Conservation (phyloP, 306 rosid genomes). For the Medicago arabica region DNA sequence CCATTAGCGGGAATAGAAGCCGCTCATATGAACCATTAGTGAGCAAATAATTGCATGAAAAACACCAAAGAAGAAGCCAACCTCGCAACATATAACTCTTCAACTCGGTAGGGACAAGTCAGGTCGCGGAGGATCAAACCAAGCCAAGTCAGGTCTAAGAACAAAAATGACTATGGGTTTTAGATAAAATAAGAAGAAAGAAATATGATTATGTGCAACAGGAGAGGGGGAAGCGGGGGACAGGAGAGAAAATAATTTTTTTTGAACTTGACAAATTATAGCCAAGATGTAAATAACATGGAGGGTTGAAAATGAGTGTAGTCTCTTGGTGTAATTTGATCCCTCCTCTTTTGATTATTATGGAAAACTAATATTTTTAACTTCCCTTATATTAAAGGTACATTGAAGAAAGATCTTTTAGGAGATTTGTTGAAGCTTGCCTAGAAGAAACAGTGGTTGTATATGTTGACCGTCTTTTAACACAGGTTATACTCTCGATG, state of each 20-base stretch:
- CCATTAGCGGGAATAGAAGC: too few species aligned
- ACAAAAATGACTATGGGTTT: not conserved
- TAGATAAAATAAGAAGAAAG: not conserved
- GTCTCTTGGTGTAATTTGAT: not conserved
- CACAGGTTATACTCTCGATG: constrained; percentile 64
- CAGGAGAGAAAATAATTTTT: not conserved
- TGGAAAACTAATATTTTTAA: constrained; percentile 40
- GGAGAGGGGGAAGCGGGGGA: not conserved
- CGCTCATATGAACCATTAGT: too few species aligned
- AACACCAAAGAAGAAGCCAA: too few species aligned
- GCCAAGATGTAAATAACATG: not conserved
- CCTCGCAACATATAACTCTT: too few species aligned
- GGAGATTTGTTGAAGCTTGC: constrained; percentile 99
- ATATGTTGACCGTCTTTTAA: constrained; percentile 88
- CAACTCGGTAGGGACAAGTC: not conserved
- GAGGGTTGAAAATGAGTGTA: not conserved
- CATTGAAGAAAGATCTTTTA: constrained; percentile 95
- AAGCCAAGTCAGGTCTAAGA: not conserved
- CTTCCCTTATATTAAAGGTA: constrained; percentile 62
- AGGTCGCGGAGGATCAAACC: not conserved
- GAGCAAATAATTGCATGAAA: too few species aligned
- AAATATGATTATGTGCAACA: not conserved
- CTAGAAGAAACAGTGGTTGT: constrained; percentile 90
- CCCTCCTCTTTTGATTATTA: constrained; percentile 18
- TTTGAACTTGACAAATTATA: not conserved